Conservation (phyloP, 2,329 filamentous ascomycete genomes). For the Colletotrichum falcatum region DNA sequence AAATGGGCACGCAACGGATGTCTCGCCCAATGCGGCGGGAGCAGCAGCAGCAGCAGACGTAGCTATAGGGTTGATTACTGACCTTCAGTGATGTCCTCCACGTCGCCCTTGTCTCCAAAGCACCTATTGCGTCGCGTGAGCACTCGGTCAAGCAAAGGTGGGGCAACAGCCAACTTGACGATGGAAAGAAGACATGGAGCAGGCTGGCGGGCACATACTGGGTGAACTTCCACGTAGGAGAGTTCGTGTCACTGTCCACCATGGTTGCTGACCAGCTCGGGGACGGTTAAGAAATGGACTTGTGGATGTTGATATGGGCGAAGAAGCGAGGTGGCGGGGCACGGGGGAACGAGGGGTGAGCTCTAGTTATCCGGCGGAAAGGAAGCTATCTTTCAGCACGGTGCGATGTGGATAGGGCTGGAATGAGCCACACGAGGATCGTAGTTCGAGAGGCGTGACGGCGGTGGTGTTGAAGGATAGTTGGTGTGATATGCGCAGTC, state of each 20-base stretch:
- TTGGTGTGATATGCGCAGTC: conserved; percentile 12
- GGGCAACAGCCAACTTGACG: conserved; percentile 12
- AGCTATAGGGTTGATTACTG: conserved; percentile 46
- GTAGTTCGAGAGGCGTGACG: conserved; percentile 1
- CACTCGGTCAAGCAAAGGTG: conserved; percentile 39
- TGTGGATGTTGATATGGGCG: conserved; percentile 15
- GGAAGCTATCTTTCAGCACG: conserved; percentile 23
- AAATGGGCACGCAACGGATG: neutral
- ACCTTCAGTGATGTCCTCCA: conserved; percentile 99
- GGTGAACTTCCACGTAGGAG: conserved; percentile 99
- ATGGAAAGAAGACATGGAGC: conserved; percentile 10
- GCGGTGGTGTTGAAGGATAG: conserved; percentile 2
- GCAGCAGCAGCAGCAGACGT: conserved; percentile 1
- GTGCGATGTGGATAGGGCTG: conserved; percentile 16
- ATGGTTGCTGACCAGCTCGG: conserved; percentile 69
- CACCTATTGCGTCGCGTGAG: conserved; percentile 71
- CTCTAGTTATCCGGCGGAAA: conserved; percentile 13
- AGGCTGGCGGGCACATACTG: conserved; percentile 74
- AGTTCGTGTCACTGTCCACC: conserved; percentile 94
- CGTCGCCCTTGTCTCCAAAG: conserved; percentile 99
- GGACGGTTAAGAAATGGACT: neutral
- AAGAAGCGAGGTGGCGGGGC: conserved; percentile 30
- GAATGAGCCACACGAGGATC: conserved; percentile 23
- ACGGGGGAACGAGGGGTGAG: conserved; percentile 23
- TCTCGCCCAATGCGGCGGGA: neutral